Evolutionary conservation across 345 rosid genomes (phyloP), one percentile per base, ranked within the genome.

Genomic region (Bruguiera gymnorhiza): DNA sequence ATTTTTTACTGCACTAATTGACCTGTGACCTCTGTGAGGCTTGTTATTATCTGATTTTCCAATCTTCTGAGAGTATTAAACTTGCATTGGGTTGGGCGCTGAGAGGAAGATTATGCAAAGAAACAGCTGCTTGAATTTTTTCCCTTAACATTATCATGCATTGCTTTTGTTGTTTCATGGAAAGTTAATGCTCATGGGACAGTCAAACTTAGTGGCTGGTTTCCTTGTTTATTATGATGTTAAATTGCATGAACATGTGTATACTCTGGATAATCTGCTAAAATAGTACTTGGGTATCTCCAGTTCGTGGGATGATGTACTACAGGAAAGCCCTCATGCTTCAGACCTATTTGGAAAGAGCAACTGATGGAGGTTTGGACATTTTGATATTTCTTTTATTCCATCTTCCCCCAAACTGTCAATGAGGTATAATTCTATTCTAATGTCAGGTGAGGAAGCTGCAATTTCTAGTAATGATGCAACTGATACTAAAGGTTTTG

Each of bases 221-320:
- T 1, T 27, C 60, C 18, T 9, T 11, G 11, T 24, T 24, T 56
- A 24, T 21, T 56, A 21, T 24, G 13, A 56, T 56, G 60, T 56
- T 56, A 56, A 55, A 56, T 56, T 66, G 21, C 36, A 27, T 43
- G 59, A n/a, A 46, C 16, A 11, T 43, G 19, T 43, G 4, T 43
- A 43, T 0, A 13, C 18, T 19, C 20, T 20, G 11, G 51, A 11
- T 60, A 59, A 68, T 60, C 24, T 54, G 30, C 63, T 65, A 4
- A 43, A 63, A 46, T 57, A 37, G 34, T 37, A 37, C 34, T 48
- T 67, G 77, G 75, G 20, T 56, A 60, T 71, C 55, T 83, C 71
- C 87, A 94, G 98, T 94, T 80, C 98, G 98, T 64, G 98, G 98
- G 67, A 94, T 94, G 98, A 94, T 94, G 98, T 94, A 94, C 84